Evolutionary conservation across 345 rosid species (phyloP), one percentile per base, ranked within the genome.

Genomic region (Gynandropsis gynandra): DNA sequence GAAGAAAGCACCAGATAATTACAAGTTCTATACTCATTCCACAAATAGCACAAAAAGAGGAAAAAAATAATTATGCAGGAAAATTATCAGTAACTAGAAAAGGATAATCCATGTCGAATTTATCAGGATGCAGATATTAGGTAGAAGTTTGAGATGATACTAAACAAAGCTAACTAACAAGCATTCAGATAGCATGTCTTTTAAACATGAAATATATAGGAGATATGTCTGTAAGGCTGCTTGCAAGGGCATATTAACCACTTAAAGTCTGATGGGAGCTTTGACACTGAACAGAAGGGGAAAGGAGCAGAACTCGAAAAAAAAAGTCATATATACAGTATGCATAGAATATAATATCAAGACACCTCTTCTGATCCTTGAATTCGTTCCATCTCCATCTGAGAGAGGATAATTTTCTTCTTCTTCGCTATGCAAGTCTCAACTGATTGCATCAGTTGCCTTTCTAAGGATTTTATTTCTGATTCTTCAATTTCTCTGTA

Each of bases 371-470:
- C 87, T 16, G 93, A 81, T 57, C 85, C 97, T 69, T 80, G 94
- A 56, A 74, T 67, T 34, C 90, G 90, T 46, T 88, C 94, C 79
- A 88, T 83, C 76, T 88, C 99, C 82, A 76, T 78, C 63, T 81
- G 90, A 59, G 72, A 69, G 68, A 93, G 82, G 45, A 85, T 70
- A 43, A 88, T 88, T 73, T 81, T 93, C 76, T 93, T 93, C 70
- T 93, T 93, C 80, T 88, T 93, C 12, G 75, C 60, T 49, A 83
- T 74, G 62, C 90, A 88, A 67, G 82, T 85, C 75, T 93, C 99
- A 55, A 83, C 76, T 33, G 98, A 87, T 58, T 92, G 98, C 95
- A 87, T 79, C 64, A 87, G 65, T 64, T 87, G 98, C 68, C 95
- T 85, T 67, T 87, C 95, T 73, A 82, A 72, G 2, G 86, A 83